Percentiles rank a stretch among this genome's conserved stretches.
Evolutionary conservation across 352 stramenopile species (phyloP).

Genomic region (Phytophthora multivora): DNA sequence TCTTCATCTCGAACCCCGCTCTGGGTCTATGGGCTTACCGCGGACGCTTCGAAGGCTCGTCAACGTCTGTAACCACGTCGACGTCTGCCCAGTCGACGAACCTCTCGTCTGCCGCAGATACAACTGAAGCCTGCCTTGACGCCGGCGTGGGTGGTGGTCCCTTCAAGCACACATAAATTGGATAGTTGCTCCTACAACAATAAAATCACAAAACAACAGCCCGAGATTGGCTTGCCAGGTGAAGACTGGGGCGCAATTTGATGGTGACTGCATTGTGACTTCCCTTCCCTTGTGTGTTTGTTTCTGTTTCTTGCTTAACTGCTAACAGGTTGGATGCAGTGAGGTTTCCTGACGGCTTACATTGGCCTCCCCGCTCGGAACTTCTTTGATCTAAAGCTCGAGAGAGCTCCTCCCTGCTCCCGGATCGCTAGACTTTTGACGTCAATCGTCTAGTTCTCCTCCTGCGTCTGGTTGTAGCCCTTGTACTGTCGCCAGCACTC

Average conservation of each 20-base stretch:
- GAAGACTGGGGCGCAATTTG: constrained; percentile 11
- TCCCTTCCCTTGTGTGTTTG: constrained; percentile 21
- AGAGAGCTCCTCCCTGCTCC: constrained; percentile 7
- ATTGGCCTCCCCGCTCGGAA: constrained; percentile 11
- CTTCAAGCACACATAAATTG: constrained; percentile 55
- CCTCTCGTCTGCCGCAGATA: constrained; percentile 43
- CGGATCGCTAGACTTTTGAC: neutral
- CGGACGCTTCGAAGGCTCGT: constrained; percentile 74
- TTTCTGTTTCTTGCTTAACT: constrained; percentile 20
- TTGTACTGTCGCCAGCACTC: constrained; percentile 87
- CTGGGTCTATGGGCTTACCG: constrained; percentile 95
- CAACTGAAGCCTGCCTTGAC: constrained; percentile 60
- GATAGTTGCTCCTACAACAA: neutral
- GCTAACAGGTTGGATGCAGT: constrained; percentile 3
- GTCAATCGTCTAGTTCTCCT: constrained; percentile 31
- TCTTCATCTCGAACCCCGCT: constrained; percentile 97
- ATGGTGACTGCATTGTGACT: constrained; percentile 39
- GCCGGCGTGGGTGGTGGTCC: constrained; percentile 77
- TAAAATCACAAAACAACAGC: constrained; percentile 9
- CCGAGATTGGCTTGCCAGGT: too few species aligned
- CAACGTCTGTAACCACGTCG: constrained; percentile 4
- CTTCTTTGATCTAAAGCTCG: constrained; percentile 36
- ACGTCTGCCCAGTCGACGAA: constrained; percentile 31
- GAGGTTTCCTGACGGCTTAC: neutral
- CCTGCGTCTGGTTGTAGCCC: constrained; percentile 43